Percentiles rank a stretch among this genome's conserved stretches.
phyloP scores from a whole-genome alignment of 768 basidiomycete species.

The Favolaschia claudopus region DNA sequence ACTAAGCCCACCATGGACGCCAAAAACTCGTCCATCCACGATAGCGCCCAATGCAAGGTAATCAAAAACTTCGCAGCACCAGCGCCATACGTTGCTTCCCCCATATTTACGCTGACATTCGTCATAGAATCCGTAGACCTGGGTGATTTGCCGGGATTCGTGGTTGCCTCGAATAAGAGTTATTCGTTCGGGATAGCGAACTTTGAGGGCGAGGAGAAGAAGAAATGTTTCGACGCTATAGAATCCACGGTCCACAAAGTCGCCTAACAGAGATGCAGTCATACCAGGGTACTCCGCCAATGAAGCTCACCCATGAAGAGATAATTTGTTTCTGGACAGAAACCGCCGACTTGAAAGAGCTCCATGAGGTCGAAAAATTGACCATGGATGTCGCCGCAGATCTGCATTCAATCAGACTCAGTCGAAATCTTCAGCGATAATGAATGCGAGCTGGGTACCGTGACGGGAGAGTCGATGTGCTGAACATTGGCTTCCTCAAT shows the following conservation, averaged over 20 bases:
- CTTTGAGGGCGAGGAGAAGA: constrained; percentile 92
- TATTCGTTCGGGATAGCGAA: constrained; percentile 96
- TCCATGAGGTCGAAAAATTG: constrained; percentile 98
- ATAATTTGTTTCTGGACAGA: constrained; percentile 93
- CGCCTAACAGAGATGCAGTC: constrained; percentile 63
- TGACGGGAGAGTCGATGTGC: constrained; percentile 94
- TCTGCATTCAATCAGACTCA: constrained; percentile 51
- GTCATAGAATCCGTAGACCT: constrained; percentile 94
- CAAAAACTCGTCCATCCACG: constrained; percentile 97
- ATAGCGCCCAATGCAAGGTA: constrained; percentile 94
- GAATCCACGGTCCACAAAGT: constrained; percentile 98
- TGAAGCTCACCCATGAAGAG: constrained; percentile 87
- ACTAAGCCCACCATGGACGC: constrained; percentile 96
- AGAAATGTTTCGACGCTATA: constrained; percentile 97
- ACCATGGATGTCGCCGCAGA: constrained; percentile 96
- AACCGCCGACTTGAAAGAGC: constrained; percentile 91
- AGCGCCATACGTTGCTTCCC: constrained; percentile 92
- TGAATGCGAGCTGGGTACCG: constrained; percentile 63
- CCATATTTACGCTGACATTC: constrained; percentile 98
- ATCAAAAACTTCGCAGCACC: constrained; percentile 99
- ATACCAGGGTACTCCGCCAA: constrained; percentile 18
- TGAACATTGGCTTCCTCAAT: constrained; percentile 99
- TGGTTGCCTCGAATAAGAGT: constrained; percentile 98
- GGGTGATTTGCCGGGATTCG: constrained; percentile 96
- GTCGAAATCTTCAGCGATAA: constrained; percentile 10